Evolutionary conservation across 495 filamentous ascomycete genomes (phyloP).

Genomic region (Xylaria castorea): DNA sequence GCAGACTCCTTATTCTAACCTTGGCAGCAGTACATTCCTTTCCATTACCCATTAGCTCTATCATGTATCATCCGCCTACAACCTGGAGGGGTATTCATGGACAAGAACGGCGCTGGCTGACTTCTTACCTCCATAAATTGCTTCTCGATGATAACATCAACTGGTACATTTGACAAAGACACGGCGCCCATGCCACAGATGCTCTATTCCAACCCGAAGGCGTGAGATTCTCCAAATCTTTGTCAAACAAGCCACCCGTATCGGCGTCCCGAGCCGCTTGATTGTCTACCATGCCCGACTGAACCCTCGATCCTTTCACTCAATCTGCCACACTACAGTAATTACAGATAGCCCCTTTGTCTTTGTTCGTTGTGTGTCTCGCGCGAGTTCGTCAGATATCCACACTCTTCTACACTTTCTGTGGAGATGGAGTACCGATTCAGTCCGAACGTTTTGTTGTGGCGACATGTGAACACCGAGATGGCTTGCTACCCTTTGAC

Average conservation of each 20-base stretch:
- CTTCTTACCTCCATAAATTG: neutral
- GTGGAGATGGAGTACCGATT: constrained; percentile 4
- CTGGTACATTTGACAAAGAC: constrained; percentile 14
- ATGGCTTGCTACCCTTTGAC: constrained; percentile 25
- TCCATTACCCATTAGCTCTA: neutral
- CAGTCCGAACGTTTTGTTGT: constrained; percentile 7
- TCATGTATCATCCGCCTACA: neutral
- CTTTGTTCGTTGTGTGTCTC: constrained; percentile 15
- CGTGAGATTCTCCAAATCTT: neutral
- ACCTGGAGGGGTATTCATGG: neutral
- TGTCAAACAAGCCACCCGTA: constrained; percentile 13
- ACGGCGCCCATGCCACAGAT: neutral
- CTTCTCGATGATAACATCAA: neutral
- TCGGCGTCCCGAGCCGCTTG: neutral
- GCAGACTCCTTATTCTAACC: neutral
- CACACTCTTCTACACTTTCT: constrained; percentile 14
- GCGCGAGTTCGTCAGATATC: constrained; percentile 14
- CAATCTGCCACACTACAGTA: neutral
- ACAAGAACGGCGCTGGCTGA: neutral
- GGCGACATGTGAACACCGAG: constrained; percentile 13
- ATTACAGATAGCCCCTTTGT: constrained; percentile 11
- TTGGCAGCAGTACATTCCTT: neutral
- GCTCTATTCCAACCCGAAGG: neutral
- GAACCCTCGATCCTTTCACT: constrained; percentile 24
- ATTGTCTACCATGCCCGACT: constrained; percentile 2